Percentiles rank a stretch among this genome's conserved stretches.
Evolutionary conservation across 352 stramenopile species (phyloP).

Genomic region (Aphanomyces stellatus): DNA sequence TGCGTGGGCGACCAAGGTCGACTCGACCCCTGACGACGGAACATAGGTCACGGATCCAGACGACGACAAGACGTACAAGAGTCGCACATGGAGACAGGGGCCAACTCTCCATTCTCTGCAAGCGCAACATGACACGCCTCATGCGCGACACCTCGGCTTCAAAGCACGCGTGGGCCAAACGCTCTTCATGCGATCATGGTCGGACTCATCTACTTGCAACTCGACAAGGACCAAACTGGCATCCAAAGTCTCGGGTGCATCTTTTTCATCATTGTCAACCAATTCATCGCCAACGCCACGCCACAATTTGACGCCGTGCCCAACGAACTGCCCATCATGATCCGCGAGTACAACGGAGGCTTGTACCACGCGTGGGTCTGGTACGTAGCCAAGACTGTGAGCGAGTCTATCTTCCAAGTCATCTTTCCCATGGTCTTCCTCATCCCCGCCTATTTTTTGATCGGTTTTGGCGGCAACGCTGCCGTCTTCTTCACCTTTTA

Average conservation of each 20-base stretch:
- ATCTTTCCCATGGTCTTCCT: slow-evolving; percentile 29
- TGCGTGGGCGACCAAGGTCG: slow-evolving; percentile 25
- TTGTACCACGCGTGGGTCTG: slow-evolving; percentile 31
- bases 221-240: slow-evolving; percentile 26
- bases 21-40: background rate
- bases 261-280: slow-evolving; percentile 33
- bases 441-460: slow-evolving; percentile 32
- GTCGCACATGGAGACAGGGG: slow-evolving; percentile 4
- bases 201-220: slow-evolving; percentile 31
- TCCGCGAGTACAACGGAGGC: slow-evolving; percentile 29
- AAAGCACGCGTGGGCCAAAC: slow-evolving; percentile 27
- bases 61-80: slow-evolving; percentile 2
- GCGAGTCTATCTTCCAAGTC: slow-evolving; percentile 30
- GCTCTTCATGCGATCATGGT: slow-evolving; percentile 29
- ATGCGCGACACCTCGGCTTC: slow-evolving; percentile 31
- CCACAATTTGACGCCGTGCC: slow-evolving; percentile 31
- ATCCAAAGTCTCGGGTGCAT: slow-evolving; percentile 34
- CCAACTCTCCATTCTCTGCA: slow-evolving; percentile 26
- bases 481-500: slow-evolving; percentile 32
- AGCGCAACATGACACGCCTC: slow-evolving; percentile 28
- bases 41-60: background rate
- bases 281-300: slow-evolving; percentile 27
- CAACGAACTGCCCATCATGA: slow-evolving; percentile 30
- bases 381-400: slow-evolving; percentile 37
- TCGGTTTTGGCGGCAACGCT: slow-evolving; percentile 28